Evolutionary conservation across 225 moss, liverwort and hornwort species (phyloP).

Genomic region (Takakia lepidozioides): DNA sequence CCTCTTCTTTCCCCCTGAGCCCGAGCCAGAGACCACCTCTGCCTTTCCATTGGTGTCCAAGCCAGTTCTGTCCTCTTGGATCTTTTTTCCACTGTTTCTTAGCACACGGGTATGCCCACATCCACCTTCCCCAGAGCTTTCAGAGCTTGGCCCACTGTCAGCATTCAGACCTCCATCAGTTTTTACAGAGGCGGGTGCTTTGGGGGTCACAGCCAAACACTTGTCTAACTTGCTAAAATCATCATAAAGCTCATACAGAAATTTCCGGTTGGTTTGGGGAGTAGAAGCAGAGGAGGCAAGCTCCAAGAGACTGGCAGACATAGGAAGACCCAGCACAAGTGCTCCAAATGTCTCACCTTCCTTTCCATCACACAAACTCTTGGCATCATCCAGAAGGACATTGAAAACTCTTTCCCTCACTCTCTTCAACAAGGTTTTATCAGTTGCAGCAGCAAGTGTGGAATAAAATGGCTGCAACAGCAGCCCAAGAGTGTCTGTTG

Average conservation of each 20-base stretch:
- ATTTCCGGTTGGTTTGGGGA: constrained; percentile 68
- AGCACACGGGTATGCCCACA: no score
- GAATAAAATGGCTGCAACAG: constrained; percentile 70
- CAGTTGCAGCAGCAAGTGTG: constrained; percentile 43
- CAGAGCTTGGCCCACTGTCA: constrained; percentile 30
- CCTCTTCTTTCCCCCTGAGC: constrained; percentile 27
- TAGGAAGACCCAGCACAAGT: constrained; percentile 37
- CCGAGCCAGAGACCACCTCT: neutral
- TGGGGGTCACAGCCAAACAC: constrained; percentile 43
- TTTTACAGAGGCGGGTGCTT: constrained; percentile 21
- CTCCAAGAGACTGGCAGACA: constrained; percentile 73
- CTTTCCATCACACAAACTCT: constrained; percentile 20
- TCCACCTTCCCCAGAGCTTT: no score
- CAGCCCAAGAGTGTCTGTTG: constrained; percentile 49
- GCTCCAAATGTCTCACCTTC: constrained; percentile 48
- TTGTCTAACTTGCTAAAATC: constrained; percentile 75
- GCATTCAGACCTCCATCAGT: constrained; percentile 10
- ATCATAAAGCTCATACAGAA: constrained; percentile 70
- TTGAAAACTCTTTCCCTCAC: constrained; percentile 66
- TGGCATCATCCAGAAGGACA: constrained; percentile 66
- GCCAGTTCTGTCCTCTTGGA: constrained; percentile 20
- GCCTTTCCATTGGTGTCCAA: constrained; percentile 6
- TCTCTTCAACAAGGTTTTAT: constrained; percentile 66
- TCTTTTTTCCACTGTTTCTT: constrained; percentile 39
- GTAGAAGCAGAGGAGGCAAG: constrained; percentile 62